These are phyloP conservation scores for Xylaria multiplex DNA, from an alignment of 2,329 filamentous ascomycete genomes.

Conservation along the genomic window DNA sequence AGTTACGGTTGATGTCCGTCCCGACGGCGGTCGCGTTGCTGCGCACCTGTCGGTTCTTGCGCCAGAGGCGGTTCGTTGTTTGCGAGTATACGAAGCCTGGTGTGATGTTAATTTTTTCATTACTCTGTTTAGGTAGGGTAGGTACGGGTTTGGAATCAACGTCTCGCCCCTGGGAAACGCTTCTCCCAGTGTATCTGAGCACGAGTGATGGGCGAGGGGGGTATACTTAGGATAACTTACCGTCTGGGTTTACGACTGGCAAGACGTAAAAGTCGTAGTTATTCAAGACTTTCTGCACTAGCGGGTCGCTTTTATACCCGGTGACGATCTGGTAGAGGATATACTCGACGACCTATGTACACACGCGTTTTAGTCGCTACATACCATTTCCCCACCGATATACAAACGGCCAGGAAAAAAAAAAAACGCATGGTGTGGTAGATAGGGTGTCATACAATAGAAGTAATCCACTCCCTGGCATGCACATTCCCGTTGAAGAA, in stretches of 20 bases:
- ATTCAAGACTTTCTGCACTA: conserved; percentile 59
- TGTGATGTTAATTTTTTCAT: neutral
- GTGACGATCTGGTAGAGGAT: conserved; percentile 58
- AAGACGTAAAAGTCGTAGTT: conserved; percentile 69
- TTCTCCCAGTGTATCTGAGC: neutral
- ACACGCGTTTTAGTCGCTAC: neutral
- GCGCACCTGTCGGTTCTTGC: conserved; percentile 61
- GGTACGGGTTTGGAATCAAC: too few species aligned
- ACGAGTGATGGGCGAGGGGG: neutral
- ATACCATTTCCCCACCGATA: too few species aligned
- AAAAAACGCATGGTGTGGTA: conserved; percentile 44
- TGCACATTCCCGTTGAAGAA: conserved; percentile 64
- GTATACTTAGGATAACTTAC: conserved; percentile 42
- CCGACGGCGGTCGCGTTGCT: conserved; percentile 56
- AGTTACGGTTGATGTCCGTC: conserved; percentile 65
- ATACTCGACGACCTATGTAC: conserved; percentile 56
- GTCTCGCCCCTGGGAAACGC: too few species aligned
- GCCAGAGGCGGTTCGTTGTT: conserved; percentile 61
- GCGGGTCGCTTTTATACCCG: conserved; percentile 53
- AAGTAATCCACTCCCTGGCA: conserved; percentile 65
- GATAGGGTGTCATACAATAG: conserved; percentile 56
- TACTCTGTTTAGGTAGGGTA: too few species aligned
- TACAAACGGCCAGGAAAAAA: neutral
- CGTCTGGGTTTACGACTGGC: conserved; percentile 64
- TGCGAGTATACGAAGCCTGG: conserved; percentile 63